A percentile compares a stretch with the other conserved stretches of the same genome.
Conservation (phyloP, 306 rosid genomes). For the Cicer cuneatum region DNA sequence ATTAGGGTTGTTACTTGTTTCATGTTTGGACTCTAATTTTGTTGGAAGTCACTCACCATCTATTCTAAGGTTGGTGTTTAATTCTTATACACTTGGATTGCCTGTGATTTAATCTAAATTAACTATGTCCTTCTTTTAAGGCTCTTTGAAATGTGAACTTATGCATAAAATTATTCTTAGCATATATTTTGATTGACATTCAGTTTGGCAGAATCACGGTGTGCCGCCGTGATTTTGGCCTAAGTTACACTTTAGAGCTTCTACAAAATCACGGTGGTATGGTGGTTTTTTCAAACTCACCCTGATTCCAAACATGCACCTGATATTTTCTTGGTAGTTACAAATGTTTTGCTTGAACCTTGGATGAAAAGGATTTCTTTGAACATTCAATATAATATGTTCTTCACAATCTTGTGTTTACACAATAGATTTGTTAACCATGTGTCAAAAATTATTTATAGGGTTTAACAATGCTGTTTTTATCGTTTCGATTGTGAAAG, state of each 20-base stretch:
- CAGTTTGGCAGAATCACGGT: too few species aligned
- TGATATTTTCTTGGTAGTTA: constrained; percentile 31
- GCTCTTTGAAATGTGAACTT: neutral
- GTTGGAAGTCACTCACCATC: constrained; percentile 19
- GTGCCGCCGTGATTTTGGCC: too few species aligned
- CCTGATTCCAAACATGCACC: neutral
- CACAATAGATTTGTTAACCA: constrained; percentile 12
- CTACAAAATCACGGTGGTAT: too few species aligned
- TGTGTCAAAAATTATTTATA: constrained; percentile 7
- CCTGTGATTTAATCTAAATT: constrained; percentile 29
- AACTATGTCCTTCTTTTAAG: constrained; percentile 13
- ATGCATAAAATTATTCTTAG: neutral
- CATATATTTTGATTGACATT: too few species aligned
- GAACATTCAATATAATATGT: constrained; percentile 9
- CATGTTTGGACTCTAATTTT: constrained; percentile 12
- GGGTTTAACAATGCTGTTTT: neutral
- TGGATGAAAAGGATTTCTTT: constrained; percentile 21
- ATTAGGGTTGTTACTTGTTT: constrained; percentile 29
- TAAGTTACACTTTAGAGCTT: too few species aligned
- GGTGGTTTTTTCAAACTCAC: too few species aligned
- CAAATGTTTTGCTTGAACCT: constrained; percentile 22
- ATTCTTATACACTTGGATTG: constrained; percentile 24
- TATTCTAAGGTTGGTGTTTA: constrained; percentile 11
- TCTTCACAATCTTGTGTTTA: constrained; percentile 23
- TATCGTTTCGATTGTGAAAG: constrained; percentile 28